These are phyloP conservation scores for Fomitopsis schrenkii DNA, from an alignment of 1,284 basidiomycete species.

Conservation along the genomic window DNA sequence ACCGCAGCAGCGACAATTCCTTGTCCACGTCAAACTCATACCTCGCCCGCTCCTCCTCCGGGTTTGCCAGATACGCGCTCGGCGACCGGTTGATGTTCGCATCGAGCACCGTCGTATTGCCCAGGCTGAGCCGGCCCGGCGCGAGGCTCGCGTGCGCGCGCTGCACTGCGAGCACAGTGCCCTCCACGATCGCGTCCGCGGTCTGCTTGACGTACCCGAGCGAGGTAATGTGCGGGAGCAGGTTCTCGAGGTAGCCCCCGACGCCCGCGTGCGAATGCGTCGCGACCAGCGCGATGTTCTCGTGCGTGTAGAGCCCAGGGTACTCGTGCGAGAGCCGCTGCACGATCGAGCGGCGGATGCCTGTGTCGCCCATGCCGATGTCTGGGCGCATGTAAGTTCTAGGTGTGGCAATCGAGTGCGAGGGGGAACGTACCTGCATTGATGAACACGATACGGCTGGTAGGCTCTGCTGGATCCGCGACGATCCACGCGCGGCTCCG, in stretches of 20 bases:
- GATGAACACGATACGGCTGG: slow-evolving; percentile 69
- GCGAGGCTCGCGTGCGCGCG: slow-evolving; percentile 64
- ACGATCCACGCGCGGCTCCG: slow-evolving; percentile 76
- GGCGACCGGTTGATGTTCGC: slow-evolving; percentile 76
- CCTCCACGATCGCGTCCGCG: slow-evolving; percentile 66
- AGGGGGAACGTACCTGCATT: slow-evolving; percentile 53
- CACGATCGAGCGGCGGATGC: slow-evolving; percentile 69
- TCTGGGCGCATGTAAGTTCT: slow-evolving; percentile 33
- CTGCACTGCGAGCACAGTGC: slow-evolving; percentile 65
- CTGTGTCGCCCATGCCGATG: slow-evolving; percentile 79
- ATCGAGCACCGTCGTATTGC: slow-evolving; percentile 63
- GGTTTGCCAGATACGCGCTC: slow-evolving; percentile 70
- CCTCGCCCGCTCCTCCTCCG: slow-evolving; percentile 57
- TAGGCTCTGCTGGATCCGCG: slow-evolving; percentile 51
- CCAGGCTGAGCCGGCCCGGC: slow-evolving; percentile 56
- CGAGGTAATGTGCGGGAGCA: slow-evolving; percentile 74
- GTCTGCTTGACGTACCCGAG: slow-evolving; percentile 70
- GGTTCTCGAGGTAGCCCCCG: slow-evolving; percentile 74
- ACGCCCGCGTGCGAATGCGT: slow-evolving; percentile 81
- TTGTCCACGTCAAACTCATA: slow-evolving; percentile 73
- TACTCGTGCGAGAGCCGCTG: slow-evolving; percentile 48
- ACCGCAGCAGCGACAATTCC: slow-evolving; percentile 61
- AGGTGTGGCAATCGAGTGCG: not conserved
- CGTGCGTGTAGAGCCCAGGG: slow-evolving; percentile 62
- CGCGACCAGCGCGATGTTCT: slow-evolving; percentile 74